Evolutionary conservation across 2,329 filamentous ascomycete species (phyloP), one percentile per base, ranked within the genome.

Genomic region (Teratosphaeria viscida): DNA sequence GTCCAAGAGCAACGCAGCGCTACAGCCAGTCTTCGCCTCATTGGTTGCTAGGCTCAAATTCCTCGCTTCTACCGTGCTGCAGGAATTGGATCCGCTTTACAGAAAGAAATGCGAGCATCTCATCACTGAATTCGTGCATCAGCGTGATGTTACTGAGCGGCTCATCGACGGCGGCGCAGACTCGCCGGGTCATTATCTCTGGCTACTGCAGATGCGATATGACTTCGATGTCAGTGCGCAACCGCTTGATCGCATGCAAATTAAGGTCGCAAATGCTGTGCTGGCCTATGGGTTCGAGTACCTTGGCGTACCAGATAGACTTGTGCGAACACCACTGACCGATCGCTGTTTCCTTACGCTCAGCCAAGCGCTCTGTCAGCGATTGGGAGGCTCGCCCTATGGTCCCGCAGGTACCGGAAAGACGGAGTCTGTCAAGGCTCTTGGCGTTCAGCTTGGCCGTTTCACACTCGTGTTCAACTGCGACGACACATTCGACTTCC

Each of bases 381-480:
- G 91, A 68, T 85, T 99, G 47, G 94, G 94, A 77, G 94, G 95
- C 58, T 99, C 95, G 55, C 94, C 94, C 0, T 99, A 99, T 70
- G 94, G 94, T 57, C 94, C 94, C 65, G 94, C 94, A 61, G 94
- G 94, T 79, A 99, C 94, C 53, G 94, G 94, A 73, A 99, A 99
- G 77, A 99, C 94, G 0, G 94, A 99, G 73, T 99, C 94, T 1
- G 94, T 99, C 73, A 99, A 99, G 76, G 94, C 94, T 23, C 82
- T 99, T 29, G 95, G 94, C 79, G 83, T 99, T 3, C 92, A 99
- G 73, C 85, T 99, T 58, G 95, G 94, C 72, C 87, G 95, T 61
- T 99, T 99, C 74, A 99, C 95, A 1, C 84, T 99, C 29, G 95
- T 99, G 32, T 99, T 99, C 79, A 99, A 95, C 75, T 99, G 94